Percentiles rank a stretch among this genome's conserved stretches.
phyloP scores from a whole-genome alignment of 208 protist species.

The Leishmania aethiopica region DNA sequence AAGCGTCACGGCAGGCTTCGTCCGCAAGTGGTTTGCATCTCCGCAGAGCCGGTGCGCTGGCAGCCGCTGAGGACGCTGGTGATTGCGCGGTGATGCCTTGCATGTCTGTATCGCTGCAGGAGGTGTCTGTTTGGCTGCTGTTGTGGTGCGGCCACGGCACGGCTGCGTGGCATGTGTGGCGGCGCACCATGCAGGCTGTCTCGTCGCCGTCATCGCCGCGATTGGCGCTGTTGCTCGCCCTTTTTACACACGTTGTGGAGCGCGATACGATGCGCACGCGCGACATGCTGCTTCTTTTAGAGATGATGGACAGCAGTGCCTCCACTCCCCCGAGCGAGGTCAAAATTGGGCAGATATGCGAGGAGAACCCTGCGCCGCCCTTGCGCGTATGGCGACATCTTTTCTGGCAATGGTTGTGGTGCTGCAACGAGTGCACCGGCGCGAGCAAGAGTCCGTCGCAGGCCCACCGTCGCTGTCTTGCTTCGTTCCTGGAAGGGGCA shows the following conservation, averaged over 20 bases:
- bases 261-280: constrained; percentile 29
- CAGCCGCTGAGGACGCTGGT: not conserved
- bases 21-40: not conserved
- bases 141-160: constrained; percentile 12
- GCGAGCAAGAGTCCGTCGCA: not conserved
- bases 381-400: not conserved
- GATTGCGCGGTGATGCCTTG: not conserved
- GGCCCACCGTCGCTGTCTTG: not conserved
- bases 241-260: constrained; percentile 55
- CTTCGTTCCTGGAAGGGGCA: not conserved
- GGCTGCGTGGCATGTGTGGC: constrained; percentile 14
- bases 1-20: not conserved
- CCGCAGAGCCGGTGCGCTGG: not conserved
- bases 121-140: constrained; percentile 6
- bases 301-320: not conserved
- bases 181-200: not conserved
- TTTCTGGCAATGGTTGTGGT: constrained; percentile 10
- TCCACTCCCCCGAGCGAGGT: not conserved
- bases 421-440: constrained; percentile 8
- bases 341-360: not conserved
- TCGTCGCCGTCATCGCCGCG: constrained; percentile 1
- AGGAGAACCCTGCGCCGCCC: not conserved
- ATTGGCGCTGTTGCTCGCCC: constrained; percentile 39
- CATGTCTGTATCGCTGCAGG: not conserved
- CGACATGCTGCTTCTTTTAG: constrained; percentile 43